Conservation (phyloP, 176 grass and related monocot genomes). For the Echinochloa phyllopogon region DNA sequence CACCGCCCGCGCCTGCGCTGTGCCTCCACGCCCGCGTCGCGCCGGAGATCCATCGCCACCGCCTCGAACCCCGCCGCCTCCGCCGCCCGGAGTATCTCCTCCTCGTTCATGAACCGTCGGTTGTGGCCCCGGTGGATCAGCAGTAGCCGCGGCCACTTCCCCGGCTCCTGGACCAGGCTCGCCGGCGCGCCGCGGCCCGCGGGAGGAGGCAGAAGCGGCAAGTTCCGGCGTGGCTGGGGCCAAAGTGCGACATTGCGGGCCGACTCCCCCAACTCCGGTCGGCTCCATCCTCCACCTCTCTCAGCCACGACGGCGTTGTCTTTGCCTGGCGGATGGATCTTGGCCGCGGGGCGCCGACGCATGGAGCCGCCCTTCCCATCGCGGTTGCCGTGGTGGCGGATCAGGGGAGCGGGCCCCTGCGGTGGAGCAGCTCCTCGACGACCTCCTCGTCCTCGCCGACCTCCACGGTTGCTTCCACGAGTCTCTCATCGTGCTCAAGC, state of each 20-base stretch:
- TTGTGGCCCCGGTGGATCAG: background rate
- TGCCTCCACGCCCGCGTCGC: background rate
- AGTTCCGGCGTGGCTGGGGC: no score
- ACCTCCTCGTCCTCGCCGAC: slow-evolving; percentile 55
- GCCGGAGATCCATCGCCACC: background rate
- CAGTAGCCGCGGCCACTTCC: background rate
- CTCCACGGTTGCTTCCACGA: slow-evolving; percentile 54
- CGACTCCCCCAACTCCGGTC: no score
- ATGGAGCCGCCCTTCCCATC: no score
- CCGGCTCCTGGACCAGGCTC: background rate
- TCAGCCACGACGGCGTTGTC: no score
- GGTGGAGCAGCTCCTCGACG: slow-evolving; percentile 62
- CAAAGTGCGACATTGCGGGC: no score
- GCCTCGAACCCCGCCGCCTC: slow-evolving; percentile 8
- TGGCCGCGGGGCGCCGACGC: no score
- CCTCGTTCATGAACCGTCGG: slow-evolving; percentile 6
- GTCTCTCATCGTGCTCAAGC: slow-evolving; percentile 41
- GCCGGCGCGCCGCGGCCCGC: background rate
- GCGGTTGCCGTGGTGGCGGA: no score
- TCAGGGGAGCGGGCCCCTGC: no score
- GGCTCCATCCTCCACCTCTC: no score
- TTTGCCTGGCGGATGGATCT: no score
- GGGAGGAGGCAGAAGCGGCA: no score
- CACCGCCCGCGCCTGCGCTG: background rate
- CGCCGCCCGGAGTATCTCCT: background rate